These are phyloP conservation scores for Starmerella apis DNA, from an alignment of 805 yeast genomes.

Conservation along the genomic window DNA sequence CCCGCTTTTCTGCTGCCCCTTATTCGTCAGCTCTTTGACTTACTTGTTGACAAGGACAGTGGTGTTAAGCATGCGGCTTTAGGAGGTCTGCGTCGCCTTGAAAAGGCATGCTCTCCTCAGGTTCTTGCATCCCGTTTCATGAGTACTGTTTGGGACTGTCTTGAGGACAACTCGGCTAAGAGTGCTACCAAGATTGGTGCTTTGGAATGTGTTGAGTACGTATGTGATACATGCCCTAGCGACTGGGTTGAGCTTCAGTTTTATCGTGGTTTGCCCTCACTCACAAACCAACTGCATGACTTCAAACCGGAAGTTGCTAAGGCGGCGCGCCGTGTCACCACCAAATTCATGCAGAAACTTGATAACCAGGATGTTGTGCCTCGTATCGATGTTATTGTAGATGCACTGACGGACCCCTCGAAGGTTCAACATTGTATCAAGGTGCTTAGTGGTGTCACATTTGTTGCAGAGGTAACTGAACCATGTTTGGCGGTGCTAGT, in stretches of 20 bases:
- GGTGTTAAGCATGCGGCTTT: conserved; percentile 81
- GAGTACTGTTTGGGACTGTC: conserved; percentile 49
- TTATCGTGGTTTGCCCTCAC: conserved; percentile 65
- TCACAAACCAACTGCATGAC: conserved; percentile 85
- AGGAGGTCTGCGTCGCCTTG: conserved; percentile 58
- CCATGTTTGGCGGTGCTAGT: conserved; percentile 83
- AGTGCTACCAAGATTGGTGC: conserved; percentile 87
- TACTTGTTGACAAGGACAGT: conserved; percentile 76
- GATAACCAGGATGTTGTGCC: conserved; percentile 89
- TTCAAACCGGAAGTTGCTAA: conserved; percentile 92
- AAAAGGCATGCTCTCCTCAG: conserved; percentile 62
- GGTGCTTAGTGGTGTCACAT: conserved; percentile 83
- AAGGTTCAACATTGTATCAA: conserved; percentile 84
- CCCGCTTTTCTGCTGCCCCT: conserved; percentile 65
- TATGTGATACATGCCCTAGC: conserved; percentile 68
- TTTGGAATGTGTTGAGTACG: conserved; percentile 57
- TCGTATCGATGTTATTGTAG: conserved; percentile 72
- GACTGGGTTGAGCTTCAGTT: conserved; percentile 78
- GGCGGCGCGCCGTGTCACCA: conserved; percentile 63
- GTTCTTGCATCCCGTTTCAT: conserved; percentile 65
- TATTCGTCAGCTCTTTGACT: conserved; percentile 55
- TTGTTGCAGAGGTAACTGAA: conserved; percentile 97
- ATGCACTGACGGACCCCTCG: conserved; percentile 80
- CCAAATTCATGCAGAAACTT: conserved; percentile 62
- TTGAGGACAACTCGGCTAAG: conserved; percentile 66